Base-by-base conservation (phyloP, 192 early-diverging fungal genomes). In the Mortierella antarctica region DNA sequence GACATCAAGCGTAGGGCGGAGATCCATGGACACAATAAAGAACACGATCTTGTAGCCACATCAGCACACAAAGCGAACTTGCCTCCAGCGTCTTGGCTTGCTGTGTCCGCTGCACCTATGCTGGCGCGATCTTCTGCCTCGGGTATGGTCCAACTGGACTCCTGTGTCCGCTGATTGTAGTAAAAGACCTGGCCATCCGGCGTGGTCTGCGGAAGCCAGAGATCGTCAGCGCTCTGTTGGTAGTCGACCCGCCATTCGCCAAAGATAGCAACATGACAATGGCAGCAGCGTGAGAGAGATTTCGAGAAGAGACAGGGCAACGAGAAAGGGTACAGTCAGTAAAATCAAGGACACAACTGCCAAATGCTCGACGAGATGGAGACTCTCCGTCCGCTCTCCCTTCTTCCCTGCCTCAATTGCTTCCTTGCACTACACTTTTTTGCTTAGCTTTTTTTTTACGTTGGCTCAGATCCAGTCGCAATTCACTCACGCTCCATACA, bases 111-210 rank as follows among this genome's bases (percentile, higher is more conserved):
- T 15, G 63, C 66, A 18, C 71, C 57, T 57, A 73, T 42, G 54
- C 65, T 67, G 45, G 77, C 65, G 44, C 54, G 77, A 58, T 80
- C 77, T 40, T 72, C 77, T 71, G 77, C 52, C 21, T 80, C 77
- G 40, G 77, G 77, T 21, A 80, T 80, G 52, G 77, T 80, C 85
- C 85, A 86, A 12, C 74, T 66, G 7, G 85, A 86, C 67, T 82
- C 85, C 39, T 71, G 62, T 53, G 85, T 86, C 20, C 74, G 70
- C 44, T 71, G 64, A 55, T 86, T 86, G 55, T 74, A 86, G 53
- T 86, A 86, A 75, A 86, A 86, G 45, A 83, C 75, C 23, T 74
- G 70, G 5, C 85, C 85, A 75, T 86, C 85, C 1, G 83, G 80
- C 5, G 85, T 86, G 21, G 80, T 74, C 54, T 84, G 85, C 6